Percentiles rank a stretch among this genome's conserved stretches.
These are phyloP conservation scores for Podaxis sp. DNA, from an alignment of 768 basidiomycete species.

Conservation along the genomic window DNA sequence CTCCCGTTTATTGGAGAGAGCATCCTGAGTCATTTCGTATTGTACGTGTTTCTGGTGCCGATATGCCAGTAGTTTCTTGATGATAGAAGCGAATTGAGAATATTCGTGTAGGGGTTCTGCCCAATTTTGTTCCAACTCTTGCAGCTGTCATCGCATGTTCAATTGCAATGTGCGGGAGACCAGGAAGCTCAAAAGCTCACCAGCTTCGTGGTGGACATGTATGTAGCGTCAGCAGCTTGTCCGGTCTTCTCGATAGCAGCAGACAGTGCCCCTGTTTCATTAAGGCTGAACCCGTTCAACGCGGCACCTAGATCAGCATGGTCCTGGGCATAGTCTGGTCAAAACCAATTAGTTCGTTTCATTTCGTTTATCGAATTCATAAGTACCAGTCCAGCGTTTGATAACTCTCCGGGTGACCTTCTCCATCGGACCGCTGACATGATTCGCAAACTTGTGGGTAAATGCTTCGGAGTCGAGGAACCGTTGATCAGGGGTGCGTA, in stretches of 20 bases:
- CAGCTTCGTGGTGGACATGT: constrained; percentile 86
- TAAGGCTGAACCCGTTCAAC: constrained; percentile 90
- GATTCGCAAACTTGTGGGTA: constrained; percentile 91
- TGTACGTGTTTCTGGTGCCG: constrained; percentile 98
- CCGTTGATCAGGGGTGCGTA: constrained; percentile 91
- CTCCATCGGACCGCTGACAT: constrained; percentile 91
- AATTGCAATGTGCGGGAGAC: constrained; percentile 2
- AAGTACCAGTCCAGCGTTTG: constrained; percentile 91
- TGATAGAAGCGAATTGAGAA: constrained; percentile 89
- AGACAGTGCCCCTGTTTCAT: constrained; percentile 71
- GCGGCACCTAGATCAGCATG: constrained; percentile 89
- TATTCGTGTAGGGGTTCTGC: constrained; percentile 97
- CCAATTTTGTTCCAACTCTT: constrained; percentile 92
- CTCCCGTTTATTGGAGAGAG: constrained; percentile 78
- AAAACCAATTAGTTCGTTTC: background rate
- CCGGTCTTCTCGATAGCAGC: constrained; percentile 93
- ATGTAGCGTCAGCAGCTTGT: constrained; percentile 92
- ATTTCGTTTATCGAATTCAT: background rate
- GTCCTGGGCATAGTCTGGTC: constrained; percentile 74
- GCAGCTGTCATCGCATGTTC: constrained; percentile 48
- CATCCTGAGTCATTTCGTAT: constrained; percentile 95
- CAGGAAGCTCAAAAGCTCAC: constrained; percentile 37
- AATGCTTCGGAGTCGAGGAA: constrained; percentile 96
- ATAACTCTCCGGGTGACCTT: constrained; percentile 89
- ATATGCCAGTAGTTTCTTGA: constrained; percentile 90